Base-by-base conservation (phyloP, 768 basidiomycete genomes). In the Leccinum imitatum region DNA sequence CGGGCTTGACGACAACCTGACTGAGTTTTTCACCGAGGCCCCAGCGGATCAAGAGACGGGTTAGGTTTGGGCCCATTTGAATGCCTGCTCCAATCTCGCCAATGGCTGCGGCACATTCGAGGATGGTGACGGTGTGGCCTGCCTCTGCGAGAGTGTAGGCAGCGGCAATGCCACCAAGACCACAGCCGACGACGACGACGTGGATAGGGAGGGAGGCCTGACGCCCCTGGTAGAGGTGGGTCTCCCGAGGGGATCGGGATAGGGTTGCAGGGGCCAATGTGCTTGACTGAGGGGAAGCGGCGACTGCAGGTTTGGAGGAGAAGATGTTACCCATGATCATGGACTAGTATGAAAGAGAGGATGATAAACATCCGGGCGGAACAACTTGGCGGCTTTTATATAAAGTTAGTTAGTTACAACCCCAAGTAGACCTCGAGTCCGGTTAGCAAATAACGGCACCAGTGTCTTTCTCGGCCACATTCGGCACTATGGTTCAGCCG, bases 81-180 rank as follows among this genome's bases (percentile, higher is more conserved):
- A 84, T 83, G 11, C 83, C 83, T 4, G 83, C 83, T 3, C 83
- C 82, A 6, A 81, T 75, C 58, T 82, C 81, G 1, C 79, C 63
- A 14, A 81, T 70, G 3, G 63, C 56, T 0, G 63, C 50, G 2
- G 82, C 78, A 19, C 65, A 64, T 62, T 84, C 83, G 39, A 84
- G 70, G 53, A 84, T 70, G 31, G 80, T 81, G 54, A 84, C 76
- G 5, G 64, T 76, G 67, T 84, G 82, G 2, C 82, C 82, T 0
- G 78, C 77, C 19, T 74, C 72, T 3, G 80, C 79, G 11, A 84
- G 74, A 41, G 72, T 71, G 66, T 75, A 78, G 7, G 80, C 82
- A 2, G 79, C 76, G 2, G 80, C 65, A 31, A 84, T 71, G 13
- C 83, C 83, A 2, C 79, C 83, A 1, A 84, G 73, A 13, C 83